Evolutionary conservation across 2,329 filamentous ascomycete genomes (phyloP).

Genomic region (Dothistroma septosporum): DNA sequence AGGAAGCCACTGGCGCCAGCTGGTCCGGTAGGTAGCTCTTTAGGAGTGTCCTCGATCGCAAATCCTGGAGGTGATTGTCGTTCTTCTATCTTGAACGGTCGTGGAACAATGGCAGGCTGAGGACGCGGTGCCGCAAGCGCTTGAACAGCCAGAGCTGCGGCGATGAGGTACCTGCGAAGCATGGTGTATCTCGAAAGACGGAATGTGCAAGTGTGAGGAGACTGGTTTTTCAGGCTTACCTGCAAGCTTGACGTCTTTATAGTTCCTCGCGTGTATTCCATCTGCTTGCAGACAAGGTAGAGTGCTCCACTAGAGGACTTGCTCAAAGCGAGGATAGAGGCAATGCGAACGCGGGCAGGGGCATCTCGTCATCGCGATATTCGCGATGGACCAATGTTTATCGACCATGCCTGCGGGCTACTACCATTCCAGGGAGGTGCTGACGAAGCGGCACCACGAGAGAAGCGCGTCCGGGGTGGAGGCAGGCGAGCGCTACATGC

Average conservation of each 20-base stretch:
- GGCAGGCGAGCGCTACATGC: background rate
- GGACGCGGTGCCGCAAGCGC: conserved; percentile 4
- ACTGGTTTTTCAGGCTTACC: background rate
- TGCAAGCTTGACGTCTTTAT: background rate
- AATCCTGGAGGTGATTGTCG: conserved; percentile 20
- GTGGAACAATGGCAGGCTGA: conserved; percentile 8
- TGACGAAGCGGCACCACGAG: background rate
- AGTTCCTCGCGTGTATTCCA: background rate
- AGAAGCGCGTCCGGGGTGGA: background rate
- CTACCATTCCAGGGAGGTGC: background rate
- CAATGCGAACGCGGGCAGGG: background rate
- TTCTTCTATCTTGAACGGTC: conserved; percentile 5
- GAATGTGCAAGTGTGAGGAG: background rate
- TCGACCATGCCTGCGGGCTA: background rate
- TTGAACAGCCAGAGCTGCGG: background rate
- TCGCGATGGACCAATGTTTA: background rate
- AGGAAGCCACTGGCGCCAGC: conserved; percentile 36
- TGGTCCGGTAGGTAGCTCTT: conserved; percentile 25
- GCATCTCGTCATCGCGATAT: background rate
- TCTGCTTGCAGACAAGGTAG: background rate
- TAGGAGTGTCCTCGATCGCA: conserved; percentile 10
- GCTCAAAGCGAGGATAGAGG: too few species aligned
- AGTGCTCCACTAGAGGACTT: background rate
- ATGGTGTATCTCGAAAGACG: background rate
- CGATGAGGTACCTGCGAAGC: background rate